Evolutionary conservation across 169 alveolate species (phyloP), one percentile per base, ranked within the genome.

Genomic region (Theileria equi): DNA sequence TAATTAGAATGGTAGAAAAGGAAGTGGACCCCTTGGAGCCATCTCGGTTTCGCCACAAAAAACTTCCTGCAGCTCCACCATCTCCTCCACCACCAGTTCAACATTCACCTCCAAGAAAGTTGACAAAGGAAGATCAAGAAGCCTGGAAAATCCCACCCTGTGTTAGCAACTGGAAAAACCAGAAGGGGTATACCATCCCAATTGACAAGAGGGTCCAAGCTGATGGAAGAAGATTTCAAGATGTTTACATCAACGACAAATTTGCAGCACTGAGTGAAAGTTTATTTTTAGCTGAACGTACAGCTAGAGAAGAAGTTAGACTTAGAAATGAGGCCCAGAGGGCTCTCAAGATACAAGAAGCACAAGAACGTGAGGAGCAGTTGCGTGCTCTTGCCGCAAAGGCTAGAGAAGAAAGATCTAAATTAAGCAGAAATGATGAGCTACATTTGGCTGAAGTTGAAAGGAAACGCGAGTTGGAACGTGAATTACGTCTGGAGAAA

Each of bases 141-240:
- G 96, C 94, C 67, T 96, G 98, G 98, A 95, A 95, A 89, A 93
- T 96, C 36, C 99, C 99, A 16, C 98, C 99, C 2, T 94, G 99
- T 58, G 94, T 96, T 50, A 93, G 98, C 52, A 96, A 96, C 84
- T 96, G 99, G 98, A 96, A 94, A 85, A 97, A 97, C 64, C 96
- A 97, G 40, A 94, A 94, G 91, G 99, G 99, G 0, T 95, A 95
- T 85, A 96, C 98, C 29, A 94, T 95, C 31, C 99, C 99, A 6
- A 78, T 97, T 17, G 98, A 96, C 81, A 97, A 94, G 93, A 89
- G 99, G 54, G 90, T 96, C 11, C 94, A 94, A 41, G 98, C 98
- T n/a, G 99, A 97, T 71, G 98, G 98, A 49, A 80, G 98, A 50
- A 89, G 94, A 64, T 84, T 96, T 73, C 91, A 93, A 70, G 96